phyloP scores from a whole-genome alignment of 305 asterid species.

The Fraxinus nigra region DNA sequence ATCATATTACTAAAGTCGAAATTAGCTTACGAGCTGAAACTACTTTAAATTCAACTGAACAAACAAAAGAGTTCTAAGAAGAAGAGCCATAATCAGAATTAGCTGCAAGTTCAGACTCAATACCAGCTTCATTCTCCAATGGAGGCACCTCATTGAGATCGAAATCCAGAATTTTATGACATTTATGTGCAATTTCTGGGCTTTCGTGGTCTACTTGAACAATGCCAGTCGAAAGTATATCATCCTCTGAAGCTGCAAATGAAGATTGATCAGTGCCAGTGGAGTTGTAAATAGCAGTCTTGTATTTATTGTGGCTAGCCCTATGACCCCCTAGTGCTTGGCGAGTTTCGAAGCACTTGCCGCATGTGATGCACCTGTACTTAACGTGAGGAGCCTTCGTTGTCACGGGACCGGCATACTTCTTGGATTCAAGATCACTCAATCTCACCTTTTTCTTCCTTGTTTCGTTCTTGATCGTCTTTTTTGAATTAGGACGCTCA shows the following conservation, averaged over 20 bases:
- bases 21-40: neutral
- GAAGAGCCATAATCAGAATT: slow-evolving; percentile 1
- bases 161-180: slow-evolving; percentile 31
- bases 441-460: neutral
- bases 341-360: neutral
- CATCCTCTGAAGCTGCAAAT: neutral
- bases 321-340: slow-evolving; percentile 23
- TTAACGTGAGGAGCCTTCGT: neutral
- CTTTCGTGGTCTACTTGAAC: neutral
- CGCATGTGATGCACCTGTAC: neutral
- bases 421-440: neutral
- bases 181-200: slow-evolving; percentile 18
- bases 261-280: neutral
- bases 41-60: neutral
- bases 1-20: neutral
- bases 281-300: neutral
- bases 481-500: neutral
- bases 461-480: neutral
- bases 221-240: neutral
- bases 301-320: slow-evolving; percentile 48
- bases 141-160: slow-evolving; percentile 65
- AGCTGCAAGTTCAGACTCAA: slow-evolving; percentile 8
- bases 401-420: neutral
- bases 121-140: slow-evolving; percentile 25
- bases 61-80: neutral